Base-by-base conservation (phyloP, 2,329 filamentous ascomycete species). In the Claviceps citrina region DNA sequence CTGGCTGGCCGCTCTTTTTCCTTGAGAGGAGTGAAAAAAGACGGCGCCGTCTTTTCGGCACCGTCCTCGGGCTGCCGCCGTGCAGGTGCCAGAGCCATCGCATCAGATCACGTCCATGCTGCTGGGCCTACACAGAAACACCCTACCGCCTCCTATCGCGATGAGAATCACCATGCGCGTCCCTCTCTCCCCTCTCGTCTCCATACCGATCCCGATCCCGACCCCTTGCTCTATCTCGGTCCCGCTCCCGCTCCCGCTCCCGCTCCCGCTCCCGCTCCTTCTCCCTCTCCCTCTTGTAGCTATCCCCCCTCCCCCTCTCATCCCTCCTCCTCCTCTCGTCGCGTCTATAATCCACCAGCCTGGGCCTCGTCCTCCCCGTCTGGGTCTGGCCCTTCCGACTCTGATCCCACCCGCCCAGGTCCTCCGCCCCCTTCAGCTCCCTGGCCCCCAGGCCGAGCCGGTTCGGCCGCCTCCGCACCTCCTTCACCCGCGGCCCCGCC, bases 361-460 rank as follows among this genome's bases (percentile, higher is more conserved):
- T 60, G 10, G 66, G 66, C 8, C 64, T 47, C 37, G 61, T 54
- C 47, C 63, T 67, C 44, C n/a, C n/a, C n/a, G n/a, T n/a, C n/a
- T n/a, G n/a, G n/a, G n/a, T n/a, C n/a, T n/a, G n/a, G 7, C 16
- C 38, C 67, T 67, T 51, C 73, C 71, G 42, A 71, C 70, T 76
- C 44, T 81, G 83, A 10, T 86, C 81, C 84, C 84, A 93, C 1
- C 75, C 79, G 1, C 83, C 84, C 15, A 93, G 63, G 49, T 93
- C 84, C 45, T 84, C 71, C 18, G 67, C 72, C 28, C 70, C 75
- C 35, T 81, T 76, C 13, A 85, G 70, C 52, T 85, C 78, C 54
- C 89, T 94, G 9, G 87, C 87, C 3, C 89, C 91, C 7, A 96
- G 79, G 0, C 91, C 91, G 8, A 96, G 67, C 41, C 93, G 71